These are phyloP conservation scores for Physocladia obscura DNA, from an alignment of 192 early-diverging fungal genomes.

Conservation along the genomic window DNA sequence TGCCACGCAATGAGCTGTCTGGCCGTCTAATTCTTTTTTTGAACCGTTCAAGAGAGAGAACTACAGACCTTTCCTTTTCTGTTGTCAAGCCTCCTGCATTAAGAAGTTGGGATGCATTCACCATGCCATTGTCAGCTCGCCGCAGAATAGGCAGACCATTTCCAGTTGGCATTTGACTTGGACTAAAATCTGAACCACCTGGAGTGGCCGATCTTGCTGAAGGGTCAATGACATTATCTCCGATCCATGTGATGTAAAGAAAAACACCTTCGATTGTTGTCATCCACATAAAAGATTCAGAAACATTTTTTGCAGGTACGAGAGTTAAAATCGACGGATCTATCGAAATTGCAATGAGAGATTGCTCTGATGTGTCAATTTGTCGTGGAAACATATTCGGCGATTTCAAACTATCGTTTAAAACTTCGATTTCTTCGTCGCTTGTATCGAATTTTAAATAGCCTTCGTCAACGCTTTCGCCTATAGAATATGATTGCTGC, in stretches of 20 bases:
- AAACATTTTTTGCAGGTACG: slow-evolving; percentile 13
- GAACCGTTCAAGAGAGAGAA: slow-evolving; percentile 80
- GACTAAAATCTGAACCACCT: neutral
- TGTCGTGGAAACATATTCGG: neutral
- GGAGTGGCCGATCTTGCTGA: neutral
- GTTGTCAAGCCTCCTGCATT: slow-evolving; percentile 84
- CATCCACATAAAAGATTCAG: slow-evolving; percentile 29
- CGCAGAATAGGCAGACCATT: slow-evolving; percentile 57
- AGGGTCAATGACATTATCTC: neutral
- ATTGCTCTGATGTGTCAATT: neutral
- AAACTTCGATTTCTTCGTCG: slow-evolving; percentile 15
- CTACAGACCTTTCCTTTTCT: slow-evolving; percentile 79
- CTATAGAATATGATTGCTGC: neutral
- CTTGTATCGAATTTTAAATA: slow-evolving; percentile 14
- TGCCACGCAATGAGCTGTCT: slow-evolving; percentile 73
- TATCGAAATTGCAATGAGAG: slow-evolving; percentile 7
- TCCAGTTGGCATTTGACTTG: neutral
- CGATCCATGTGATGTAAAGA: slow-evolving; percentile 34
- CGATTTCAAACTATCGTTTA: neutral
- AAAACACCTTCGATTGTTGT: slow-evolving; percentile 32
- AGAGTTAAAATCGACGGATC: slow-evolving; percentile 19
- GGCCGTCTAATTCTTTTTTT: slow-evolving; percentile 73
- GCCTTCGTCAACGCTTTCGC: neutral
- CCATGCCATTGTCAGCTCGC: slow-evolving; percentile 73
- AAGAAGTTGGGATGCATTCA: slow-evolving; percentile 83